Evolutionary conservation across 2,329 filamentous ascomycete species (phyloP), one percentile per base, ranked within the genome.

Genomic region (Penicillium oxalicum): DNA sequence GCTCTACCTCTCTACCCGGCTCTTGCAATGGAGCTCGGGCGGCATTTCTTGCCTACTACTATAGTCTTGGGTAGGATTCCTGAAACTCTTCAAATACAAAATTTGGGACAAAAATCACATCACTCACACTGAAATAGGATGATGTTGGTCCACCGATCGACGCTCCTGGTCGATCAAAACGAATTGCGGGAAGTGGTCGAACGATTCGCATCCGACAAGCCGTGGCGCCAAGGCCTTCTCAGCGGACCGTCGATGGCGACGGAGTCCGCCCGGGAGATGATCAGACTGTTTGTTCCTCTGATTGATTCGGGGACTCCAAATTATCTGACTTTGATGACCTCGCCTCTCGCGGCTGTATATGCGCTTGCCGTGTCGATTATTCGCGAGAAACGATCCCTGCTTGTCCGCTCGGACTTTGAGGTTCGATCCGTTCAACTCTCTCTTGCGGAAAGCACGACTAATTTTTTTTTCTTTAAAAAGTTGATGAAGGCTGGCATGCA

Each of bases 351-450:
- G n/a, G 50, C 50, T 25, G 47, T 52, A 6, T 49, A 47, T 35
- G 35, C 40, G 12, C 40, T 52, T 9, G 47, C 41, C 7, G 43
- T 52, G n/a, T 47, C 48, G 13, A 50, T 52, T 9, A 35, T 47
- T 4, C 44, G 44, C 1, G 50, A 49, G n/a, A 34, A 44, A 35
- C 37, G 29, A 2, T 52, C 50, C 5, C 35, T 50, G 2, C 44
- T 52, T 6, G 48, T 52, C 38, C 50, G 50, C 13, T 50, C 50
- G 5, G 50, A 52, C 28, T 50, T 47, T 34, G 50, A 52, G 47
- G 50, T 52, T 18, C 18, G 18, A 18, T 18, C 18, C 18, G 18
- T 18, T 18, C 18, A 2, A 18, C 18, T 18, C 18, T 18, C 18
- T 18, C 18, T 18, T 18, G 18, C 18, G 18, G 18, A 2, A 18